Conservation (phyloP, 495 filamentous ascomycete genomes). For the Entonaema liquescens region DNA sequence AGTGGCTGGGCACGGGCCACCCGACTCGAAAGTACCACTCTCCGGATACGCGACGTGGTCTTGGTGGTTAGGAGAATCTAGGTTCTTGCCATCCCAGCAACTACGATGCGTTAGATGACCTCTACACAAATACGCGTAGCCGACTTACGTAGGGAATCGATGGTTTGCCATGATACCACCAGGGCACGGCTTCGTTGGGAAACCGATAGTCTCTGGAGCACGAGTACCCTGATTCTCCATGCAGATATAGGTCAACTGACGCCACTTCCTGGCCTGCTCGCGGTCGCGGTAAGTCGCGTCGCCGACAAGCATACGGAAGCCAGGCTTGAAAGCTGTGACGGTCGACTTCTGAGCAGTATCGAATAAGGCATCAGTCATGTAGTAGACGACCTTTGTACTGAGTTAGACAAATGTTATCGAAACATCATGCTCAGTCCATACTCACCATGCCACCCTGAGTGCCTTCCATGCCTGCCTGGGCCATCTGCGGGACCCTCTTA, state of each 20-base stretch:
- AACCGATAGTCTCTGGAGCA: slow-evolving; percentile 31
- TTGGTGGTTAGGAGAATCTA: slow-evolving; percentile 52
- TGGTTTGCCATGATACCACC: slow-evolving; percentile 53
- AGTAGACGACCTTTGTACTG: slow-evolving; percentile 53
- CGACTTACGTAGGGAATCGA: slow-evolving; percentile 38
- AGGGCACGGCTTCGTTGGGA: slow-evolving; percentile 44
- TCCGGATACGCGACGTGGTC: slow-evolving; percentile 54
- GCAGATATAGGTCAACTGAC: slow-evolving; percentile 52
- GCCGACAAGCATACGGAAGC: slow-evolving; percentile 57
- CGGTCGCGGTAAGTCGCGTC: slow-evolving; percentile 44
- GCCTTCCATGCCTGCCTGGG: slow-evolving; percentile 54
- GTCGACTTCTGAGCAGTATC: slow-evolving; percentile 55
- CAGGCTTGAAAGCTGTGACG: slow-evolving; percentile 58
- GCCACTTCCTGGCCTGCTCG: slow-evolving; percentile 48
- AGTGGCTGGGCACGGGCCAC: slow-evolving; percentile 47
- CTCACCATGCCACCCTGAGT: slow-evolving; percentile 51
- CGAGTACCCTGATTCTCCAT: slow-evolving; percentile 43
- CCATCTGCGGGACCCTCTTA: slow-evolving; percentile 52
- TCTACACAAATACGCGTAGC: neutral
- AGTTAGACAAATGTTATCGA: slow-evolving; percentile 7
- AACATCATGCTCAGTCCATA: neutral
- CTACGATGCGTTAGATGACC: neutral
- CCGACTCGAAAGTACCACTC: slow-evolving; percentile 49
- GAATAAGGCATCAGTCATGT: slow-evolving; percentile 59
- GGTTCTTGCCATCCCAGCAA: slow-evolving; percentile 49